Evolutionary conservation across 2,329 filamentous ascomycete species (phyloP).

Genomic region (Cadophora malorum): DNA sequence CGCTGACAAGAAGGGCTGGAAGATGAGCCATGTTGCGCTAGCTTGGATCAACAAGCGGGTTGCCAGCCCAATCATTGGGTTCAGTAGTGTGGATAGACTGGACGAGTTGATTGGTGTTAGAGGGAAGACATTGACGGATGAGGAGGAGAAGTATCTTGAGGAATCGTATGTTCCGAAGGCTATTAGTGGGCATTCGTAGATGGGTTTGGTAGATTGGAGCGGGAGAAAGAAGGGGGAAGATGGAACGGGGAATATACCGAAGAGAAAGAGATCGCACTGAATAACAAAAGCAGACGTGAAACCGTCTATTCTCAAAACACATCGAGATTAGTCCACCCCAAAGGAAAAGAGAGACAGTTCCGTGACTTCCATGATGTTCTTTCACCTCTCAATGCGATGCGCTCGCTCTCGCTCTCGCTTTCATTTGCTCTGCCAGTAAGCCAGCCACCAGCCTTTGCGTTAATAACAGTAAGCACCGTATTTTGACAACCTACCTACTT

Average conservation of each 20-base stretch:
- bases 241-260: not conserved
- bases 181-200: constrained; percentile 43
- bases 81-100: constrained; percentile 56
- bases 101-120: constrained; percentile 56
- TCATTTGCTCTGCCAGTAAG: too few species aligned
- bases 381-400: too few species aligned
- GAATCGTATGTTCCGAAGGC: constrained; percentile 58
- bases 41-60: constrained; percentile 58
- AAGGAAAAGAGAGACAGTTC: too few species aligned
- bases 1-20: constrained; percentile 61
- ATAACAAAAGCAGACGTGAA: too few species aligned
- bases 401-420: too few species aligned
- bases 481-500: too few species aligned
- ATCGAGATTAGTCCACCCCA: too few species aligned
- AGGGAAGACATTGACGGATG: constrained; percentile 52
- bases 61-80: constrained; percentile 58
- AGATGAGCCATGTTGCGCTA: constrained; percentile 63
- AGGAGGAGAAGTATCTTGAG: constrained; percentile 60
- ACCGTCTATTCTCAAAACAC: too few species aligned
- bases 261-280: not conserved
- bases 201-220: not conserved
- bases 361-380: too few species aligned
- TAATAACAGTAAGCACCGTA: too few species aligned
- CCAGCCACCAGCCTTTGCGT: too few species aligned
- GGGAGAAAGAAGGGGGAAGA: not conserved